Evolutionary conservation across 2,329 filamentous ascomycete species (phyloP), one percentile per base, ranked within the genome.

Genomic region (Hypoxylon sp.): DNA sequence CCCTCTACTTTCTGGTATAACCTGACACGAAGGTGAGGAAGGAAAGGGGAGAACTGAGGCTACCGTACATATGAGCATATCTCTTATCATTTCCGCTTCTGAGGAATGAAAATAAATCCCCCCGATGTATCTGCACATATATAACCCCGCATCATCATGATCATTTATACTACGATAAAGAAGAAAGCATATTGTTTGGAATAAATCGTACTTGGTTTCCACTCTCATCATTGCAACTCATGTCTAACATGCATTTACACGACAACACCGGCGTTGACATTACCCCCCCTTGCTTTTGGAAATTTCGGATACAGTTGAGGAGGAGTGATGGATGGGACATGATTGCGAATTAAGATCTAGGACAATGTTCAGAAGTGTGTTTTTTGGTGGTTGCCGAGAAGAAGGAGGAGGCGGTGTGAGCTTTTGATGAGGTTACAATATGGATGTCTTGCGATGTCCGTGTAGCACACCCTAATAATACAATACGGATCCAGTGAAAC

Each of bases 101-200:
- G 38, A 70, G 67, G 67, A 70, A 70, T 65, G 67, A 68, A 70
- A 23, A 62, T 61, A 60, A 34, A 32, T 7, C 38, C 36, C 52
- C 58, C 52, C 30, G 45, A 62, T 70, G 67, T 67, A 67, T 63
- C 48, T 61, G 58, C 51, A 61, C 64, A 62, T 63, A 66, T 51
- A 57, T 50, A 41, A 56, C 30, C 38, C 56, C 46, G 43, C 63
- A 67, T 67, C 55, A 46, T 52, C 51, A 52, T 32, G 5, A 6
- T 30, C 28, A 48, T 38, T 19, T 46, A 41, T 21, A n/a, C 14
- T 34, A 61, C n/a, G 41, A 32, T 51, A n/a, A 51, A 50, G n/a
- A 48, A 28, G 3, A 23, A 60, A 28, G 23, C 51, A 23, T 49
- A 41, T 49, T 32, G 25, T 43, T 43, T 36, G 23, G 48, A 50